These are phyloP conservation scores for Trichosporon ovoides DNA, from an alignment of 1,284 basidiomycete species.

Conservation along the genomic window DNA sequence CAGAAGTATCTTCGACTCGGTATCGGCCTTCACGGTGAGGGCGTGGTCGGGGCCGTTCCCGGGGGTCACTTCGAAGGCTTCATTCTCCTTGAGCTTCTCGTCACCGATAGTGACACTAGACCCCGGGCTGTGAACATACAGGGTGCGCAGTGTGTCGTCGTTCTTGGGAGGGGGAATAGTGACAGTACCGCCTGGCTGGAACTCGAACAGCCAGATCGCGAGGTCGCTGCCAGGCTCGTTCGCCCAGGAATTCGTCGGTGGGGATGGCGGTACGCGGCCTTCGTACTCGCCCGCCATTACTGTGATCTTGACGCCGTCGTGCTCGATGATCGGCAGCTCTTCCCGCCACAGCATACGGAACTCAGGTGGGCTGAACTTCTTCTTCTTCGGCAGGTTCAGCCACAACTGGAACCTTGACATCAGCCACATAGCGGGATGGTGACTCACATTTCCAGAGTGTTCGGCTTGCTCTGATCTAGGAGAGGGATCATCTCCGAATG, in stretches of 20 bases:
- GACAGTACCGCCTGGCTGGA: slow-evolving; percentile 13
- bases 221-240: slow-evolving; percentile 16
- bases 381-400: slow-evolving; percentile 18
- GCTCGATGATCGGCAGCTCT: slow-evolving; percentile 10
- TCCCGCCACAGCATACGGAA: slow-evolving; percentile 20
- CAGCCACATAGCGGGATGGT: background rate
- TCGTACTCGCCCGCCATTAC: slow-evolving; percentile 20
- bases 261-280: slow-evolving; percentile 1
- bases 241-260: slow-evolving; percentile 12
- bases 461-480: slow-evolving; percentile 7
- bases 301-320: slow-evolving; percentile 7
- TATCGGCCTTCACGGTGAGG: background rate
- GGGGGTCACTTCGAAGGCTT: slow-evolving; percentile 7
- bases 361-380: slow-evolving; percentile 13
- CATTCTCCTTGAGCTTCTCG: slow-evolving; percentile 9
- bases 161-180: slow-evolving; percentile 15
- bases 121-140: slow-evolving; percentile 16
- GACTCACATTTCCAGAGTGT: slow-evolving; percentile 10
- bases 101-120: background rate
- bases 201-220: slow-evolving; percentile 17
- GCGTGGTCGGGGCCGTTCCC: background rate
- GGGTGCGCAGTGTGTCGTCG: slow-evolving; percentile 12
- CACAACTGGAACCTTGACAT: slow-evolving; percentile 15
- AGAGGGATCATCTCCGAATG: slow-evolving; percentile 67
- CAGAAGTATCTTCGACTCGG: slow-evolving; percentile 10